These are phyloP conservation scores for Vanderwaltozyma yarrowii DNA, from an alignment of 805 yeast genomes.

Conservation along the genomic window DNA sequence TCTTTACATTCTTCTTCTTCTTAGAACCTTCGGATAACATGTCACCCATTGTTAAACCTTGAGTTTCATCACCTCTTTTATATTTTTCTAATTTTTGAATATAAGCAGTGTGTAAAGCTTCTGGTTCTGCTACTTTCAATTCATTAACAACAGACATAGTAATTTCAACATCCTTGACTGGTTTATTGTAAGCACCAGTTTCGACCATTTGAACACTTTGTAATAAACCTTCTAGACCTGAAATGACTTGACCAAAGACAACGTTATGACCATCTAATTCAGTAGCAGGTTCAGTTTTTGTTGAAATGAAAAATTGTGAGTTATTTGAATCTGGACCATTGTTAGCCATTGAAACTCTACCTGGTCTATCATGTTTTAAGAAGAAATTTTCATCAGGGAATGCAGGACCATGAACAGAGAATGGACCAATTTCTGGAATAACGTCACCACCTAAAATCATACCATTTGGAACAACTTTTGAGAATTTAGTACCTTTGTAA, in stretches of 20 bases:
- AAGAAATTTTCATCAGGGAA: conserved; percentile 70
- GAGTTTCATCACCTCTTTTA: conserved; percentile 19
- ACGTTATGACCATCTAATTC: conserved; percentile 58
- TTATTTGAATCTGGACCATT: conserved; percentile 60
- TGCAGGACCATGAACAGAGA: conserved; percentile 64
- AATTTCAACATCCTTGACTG: conserved; percentile 36
- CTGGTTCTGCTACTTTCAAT: conserved; percentile 12
- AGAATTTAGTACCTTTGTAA: conserved; percentile 57
- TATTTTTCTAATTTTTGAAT: conserved; percentile 15
- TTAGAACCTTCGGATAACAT: conserved; percentile 5
- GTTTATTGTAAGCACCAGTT: conserved; percentile 30
- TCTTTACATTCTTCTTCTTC: conserved; percentile 2
- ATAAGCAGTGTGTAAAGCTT: conserved; percentile 16
- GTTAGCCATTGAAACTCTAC: conserved; percentile 64
- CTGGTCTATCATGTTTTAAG: conserved; percentile 57
- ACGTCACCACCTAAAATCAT: conserved; percentile 90
- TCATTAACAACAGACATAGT: conserved; percentile 26
- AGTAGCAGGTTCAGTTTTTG: conserved; percentile 33
- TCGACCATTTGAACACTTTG: conserved; percentile 49
- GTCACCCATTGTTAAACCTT: conserved; percentile 15
- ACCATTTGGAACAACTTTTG: conserved; percentile 60
- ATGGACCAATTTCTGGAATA: conserved; percentile 69
- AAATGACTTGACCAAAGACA: conserved; percentile 67
- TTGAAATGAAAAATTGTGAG: conserved; percentile 61
- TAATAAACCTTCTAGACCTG: conserved; percentile 51